Conservation (phyloP, 495 filamentous ascomycete species). For the Aspergillus cristatus region DNA sequence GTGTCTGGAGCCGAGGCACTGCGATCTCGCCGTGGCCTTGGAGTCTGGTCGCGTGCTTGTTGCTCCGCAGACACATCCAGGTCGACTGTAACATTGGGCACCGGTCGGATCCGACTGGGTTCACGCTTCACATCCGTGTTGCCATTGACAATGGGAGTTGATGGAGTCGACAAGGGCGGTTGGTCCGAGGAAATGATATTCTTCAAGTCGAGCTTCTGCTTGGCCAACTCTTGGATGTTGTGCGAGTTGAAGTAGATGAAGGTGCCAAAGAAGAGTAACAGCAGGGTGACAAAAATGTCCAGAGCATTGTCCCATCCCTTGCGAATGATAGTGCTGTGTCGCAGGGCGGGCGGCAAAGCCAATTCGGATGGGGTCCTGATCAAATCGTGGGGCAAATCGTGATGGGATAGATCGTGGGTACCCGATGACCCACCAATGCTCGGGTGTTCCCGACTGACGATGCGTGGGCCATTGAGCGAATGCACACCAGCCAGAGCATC, state of each 20-base stretch:
- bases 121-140: conserved; percentile 20
- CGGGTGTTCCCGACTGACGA: conserved; percentile 25
- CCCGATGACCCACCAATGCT: conserved; percentile 25
- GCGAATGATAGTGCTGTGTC: conserved; percentile 44
- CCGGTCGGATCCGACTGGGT: conserved; percentile 13
- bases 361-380: conserved; percentile 31
- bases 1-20: conserved; percentile 11
- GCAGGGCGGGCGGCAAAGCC: conserved; percentile 35
- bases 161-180: conserved; percentile 32
- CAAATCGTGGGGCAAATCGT: conserved; percentile 35
- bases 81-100: conserved; percentile 26
- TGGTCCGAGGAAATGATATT: conserved; percentile 41
- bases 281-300: conserved; percentile 41
- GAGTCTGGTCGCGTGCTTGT: conserved; percentile 15
- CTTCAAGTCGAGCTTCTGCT: conserved; percentile 44
- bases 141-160: conserved; percentile 27
- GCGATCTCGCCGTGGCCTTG: conserved; percentile 15
- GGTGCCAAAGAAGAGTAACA: conserved; percentile 34
- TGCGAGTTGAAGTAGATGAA: conserved; percentile 45
- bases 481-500: conserved; percentile 47
- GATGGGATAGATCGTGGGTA: conserved; percentile 14
- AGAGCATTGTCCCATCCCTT: conserved; percentile 43
- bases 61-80: conserved; percentile 20
- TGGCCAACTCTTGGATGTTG: conserved; percentile 37
- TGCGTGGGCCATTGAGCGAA: conserved; percentile 31